Evolutionary conservation across 2,329 filamentous ascomycete species (phyloP), one percentile per base, ranked within the genome.

Genomic region (Colletotrichum navitas): DNA sequence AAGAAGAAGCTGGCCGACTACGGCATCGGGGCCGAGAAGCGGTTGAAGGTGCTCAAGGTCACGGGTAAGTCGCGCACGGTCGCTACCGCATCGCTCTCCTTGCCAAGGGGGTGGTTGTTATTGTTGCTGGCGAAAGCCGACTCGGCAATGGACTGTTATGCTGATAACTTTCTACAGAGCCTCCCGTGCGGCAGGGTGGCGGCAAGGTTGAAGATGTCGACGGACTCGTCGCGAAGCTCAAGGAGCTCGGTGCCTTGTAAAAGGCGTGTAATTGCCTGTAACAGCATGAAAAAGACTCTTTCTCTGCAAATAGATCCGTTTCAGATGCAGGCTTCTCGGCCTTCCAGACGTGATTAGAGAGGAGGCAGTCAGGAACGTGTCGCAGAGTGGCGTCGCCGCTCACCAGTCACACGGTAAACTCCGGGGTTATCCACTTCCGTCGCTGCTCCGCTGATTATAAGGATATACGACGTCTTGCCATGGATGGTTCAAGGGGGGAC

Each of bases 171-270:
- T 63, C n/a, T 68, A 79, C 82, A 91, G 96, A 99, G 85, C 96
- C 96, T 66, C 89, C 94, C 62, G 86, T 93, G 74, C 89, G 96
- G 82, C 91, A 97, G 85, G 96, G 96, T 51, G 96, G 96, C 77
- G 94, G 94, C 76, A 99, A 98, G 90, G 96, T 99, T 26, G 94
- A 97, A 79, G 93, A 98, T 85, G 96, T 99, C 29, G 94, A 97
- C 82, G 94, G 95, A n/a, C 89, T 99, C 83, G 91, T 99, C 78
- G 83, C 88, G 70, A 98, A 96, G 88, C 86, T 99, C 80, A 98
- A 98, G 89, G 95, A 99, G 86, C 85, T 99, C 75, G 96, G 96
- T 76, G 96, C 95, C 74, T 84, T 98, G 83, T 97, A 89, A 78
- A 18, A 39, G 69, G 54, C 39, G 26, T 69, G n/a, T 51, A 12